These are phyloP conservation scores for Alternaria ventricosa DNA, from an alignment of 2,329 filamentous ascomycete genomes.

Conservation along the genomic window DNA sequence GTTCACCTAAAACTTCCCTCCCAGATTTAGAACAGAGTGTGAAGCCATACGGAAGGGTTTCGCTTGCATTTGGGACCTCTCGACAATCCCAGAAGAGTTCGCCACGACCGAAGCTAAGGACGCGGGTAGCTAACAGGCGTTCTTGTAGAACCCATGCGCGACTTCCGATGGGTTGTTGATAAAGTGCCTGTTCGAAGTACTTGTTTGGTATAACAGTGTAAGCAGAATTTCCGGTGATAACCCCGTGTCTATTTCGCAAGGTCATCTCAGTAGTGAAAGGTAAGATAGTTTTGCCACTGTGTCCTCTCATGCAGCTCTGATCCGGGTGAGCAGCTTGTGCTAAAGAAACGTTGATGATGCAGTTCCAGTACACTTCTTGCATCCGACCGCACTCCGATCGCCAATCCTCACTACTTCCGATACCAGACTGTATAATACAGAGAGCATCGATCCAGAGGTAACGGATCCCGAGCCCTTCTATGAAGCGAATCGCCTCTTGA, in stretches of 20 bases:
- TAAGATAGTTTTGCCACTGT: too few species aligned
- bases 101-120: neutral
- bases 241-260: too few species aligned
- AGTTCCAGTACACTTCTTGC: neutral
- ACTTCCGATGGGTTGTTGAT: neutral
- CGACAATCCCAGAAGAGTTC: neutral
- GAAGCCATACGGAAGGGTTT: neutral
- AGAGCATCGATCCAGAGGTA: slow-evolving; percentile 8
- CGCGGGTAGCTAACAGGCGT: neutral
- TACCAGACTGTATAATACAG: slow-evolving; percentile 6
- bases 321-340: neutral
- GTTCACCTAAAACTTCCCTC: neutral
- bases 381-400: neutral
- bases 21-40: neutral
- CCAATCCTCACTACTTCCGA: neutral
- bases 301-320: neutral
- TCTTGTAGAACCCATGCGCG: neutral
- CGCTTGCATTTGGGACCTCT: neutral
- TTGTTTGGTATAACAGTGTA: neutral
- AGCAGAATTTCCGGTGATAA: too few species aligned
- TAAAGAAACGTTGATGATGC: neutral
- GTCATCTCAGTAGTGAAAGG: too few species aligned
- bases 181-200: neutral
- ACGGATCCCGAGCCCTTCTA: neutral
- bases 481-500: neutral